phyloP scores from a whole-genome alignment of 2,329 filamentous ascomycete genomes.

The Aureobasidium vineae region DNA sequence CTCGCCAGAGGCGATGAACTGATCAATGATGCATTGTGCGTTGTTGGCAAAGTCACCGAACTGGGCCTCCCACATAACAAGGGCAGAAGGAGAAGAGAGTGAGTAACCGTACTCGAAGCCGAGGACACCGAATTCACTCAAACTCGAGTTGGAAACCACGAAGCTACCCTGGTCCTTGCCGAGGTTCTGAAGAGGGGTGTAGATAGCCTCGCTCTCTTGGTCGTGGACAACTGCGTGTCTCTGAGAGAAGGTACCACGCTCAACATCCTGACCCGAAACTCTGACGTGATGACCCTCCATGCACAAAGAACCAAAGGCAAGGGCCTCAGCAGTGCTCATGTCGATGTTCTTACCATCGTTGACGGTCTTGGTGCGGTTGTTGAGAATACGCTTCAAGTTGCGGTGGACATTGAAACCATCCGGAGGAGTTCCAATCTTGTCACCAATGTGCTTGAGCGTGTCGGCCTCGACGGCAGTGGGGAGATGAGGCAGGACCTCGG shows the following conservation, averaged over 20 bases:
- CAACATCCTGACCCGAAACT: constrained; percentile 97
- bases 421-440: constrained; percentile 73
- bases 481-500: constrained; percentile 87
- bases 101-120: constrained; percentile 99
- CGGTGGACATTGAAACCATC: constrained; percentile 87
- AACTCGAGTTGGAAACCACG: constrained; percentile 94
- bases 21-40: constrained; percentile 97
- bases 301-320: constrained; percentile 89
- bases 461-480: constrained; percentile 75
- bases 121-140: constrained; percentile 70
- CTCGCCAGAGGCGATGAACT: constrained; percentile 97
- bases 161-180: constrained; percentile 92
- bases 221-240: constrained; percentile 96
- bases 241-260: constrained; percentile 99
- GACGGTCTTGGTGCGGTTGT: constrained; percentile 86
- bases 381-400: constrained; percentile 95
- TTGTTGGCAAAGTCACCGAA: constrained; percentile 99
- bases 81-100: constrained; percentile 88
- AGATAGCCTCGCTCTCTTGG: constrained; percentile 89
- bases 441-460: constrained; percentile 76
- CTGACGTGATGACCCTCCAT: constrained; percentile 95
- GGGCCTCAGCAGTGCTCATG: constrained; percentile 93
- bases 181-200: constrained; percentile 87
- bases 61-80: constrained; percentile 99
- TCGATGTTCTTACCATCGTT: constrained; percentile 92